Evolutionary conservation across 805 yeast species (phyloP).

Genomic region (Ogataea ramenticola): DNA sequence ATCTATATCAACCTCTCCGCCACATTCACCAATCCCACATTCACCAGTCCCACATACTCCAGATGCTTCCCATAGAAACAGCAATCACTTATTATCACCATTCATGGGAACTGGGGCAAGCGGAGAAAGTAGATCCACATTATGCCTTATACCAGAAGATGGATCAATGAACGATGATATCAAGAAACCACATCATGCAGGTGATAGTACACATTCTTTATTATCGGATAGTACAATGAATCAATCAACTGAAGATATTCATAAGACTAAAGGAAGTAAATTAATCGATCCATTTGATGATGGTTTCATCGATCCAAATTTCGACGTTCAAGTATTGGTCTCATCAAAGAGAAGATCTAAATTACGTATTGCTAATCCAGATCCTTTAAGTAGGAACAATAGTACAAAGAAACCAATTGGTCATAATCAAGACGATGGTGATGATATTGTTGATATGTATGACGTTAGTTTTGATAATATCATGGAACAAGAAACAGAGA

Average conservation of each 20-base stretch:
- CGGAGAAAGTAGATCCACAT: conserved; percentile 9
- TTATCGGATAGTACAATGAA: not conserved
- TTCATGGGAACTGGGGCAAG: not conserved
- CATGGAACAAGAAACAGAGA: too few relatives aligned
- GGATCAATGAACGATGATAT: conserved; percentile 10
- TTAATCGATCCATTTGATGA: conserved; percentile 15
- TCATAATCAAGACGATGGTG: conserved; percentile 5
- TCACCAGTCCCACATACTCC: not conserved
- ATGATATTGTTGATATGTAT: not conserved
- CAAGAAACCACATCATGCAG: not conserved
- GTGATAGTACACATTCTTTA: not conserved
- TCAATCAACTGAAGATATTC: not conserved
- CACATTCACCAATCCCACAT: not conserved
- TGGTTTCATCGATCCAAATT: conserved; percentile 35
- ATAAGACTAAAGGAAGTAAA: not conserved
- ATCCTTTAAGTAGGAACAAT: conserved; percentile 10
- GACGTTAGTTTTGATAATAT: conserved; percentile 7
- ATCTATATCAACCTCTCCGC: too few relatives aligned
- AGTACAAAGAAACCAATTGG: not conserved
- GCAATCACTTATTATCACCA: not conserved
- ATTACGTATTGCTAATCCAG: conserved; percentile 59
- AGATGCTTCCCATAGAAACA: too few relatives aligned
- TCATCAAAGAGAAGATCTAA: conserved; percentile 56
- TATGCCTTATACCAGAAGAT: conserved; percentile 20
- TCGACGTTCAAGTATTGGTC: conserved; percentile 69